Conservation (phyloP, 1,284 basidiomycete species). For the Ganoderma lucidum region DNA sequence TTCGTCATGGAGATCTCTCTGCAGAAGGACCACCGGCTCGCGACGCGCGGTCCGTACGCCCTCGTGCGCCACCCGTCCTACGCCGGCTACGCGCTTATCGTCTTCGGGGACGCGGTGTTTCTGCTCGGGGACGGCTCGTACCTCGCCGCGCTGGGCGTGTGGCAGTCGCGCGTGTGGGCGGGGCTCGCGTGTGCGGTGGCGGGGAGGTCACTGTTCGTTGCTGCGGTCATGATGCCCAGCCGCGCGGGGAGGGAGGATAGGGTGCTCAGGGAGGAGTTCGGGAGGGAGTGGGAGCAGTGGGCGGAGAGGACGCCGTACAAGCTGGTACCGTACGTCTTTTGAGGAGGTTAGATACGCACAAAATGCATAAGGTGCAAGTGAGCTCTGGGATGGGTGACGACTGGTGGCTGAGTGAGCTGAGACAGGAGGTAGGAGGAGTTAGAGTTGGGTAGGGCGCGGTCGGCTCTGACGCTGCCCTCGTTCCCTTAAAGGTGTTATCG, state of each 20-base stretch:
- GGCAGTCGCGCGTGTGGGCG: not conserved
- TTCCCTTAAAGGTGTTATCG: not conserved
- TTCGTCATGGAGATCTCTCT: slow-evolving; percentile 29
- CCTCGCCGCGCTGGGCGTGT: slow-evolving; percentile 8
- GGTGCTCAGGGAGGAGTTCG: slow-evolving; percentile 24
- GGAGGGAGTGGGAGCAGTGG: slow-evolving; percentile 28
- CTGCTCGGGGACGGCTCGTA: slow-evolving; percentile 12
- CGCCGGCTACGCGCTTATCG: not conserved
- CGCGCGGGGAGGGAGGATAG: slow-evolving; percentile 20
- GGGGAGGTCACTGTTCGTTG: slow-evolving; percentile 4
- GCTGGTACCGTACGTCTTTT: slow-evolving; percentile 22
- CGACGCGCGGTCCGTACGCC: slow-evolving; percentile 31
- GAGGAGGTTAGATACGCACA: not conserved
- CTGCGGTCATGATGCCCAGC: slow-evolving; percentile 1
- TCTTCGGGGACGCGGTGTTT: slow-evolving; percentile 15
- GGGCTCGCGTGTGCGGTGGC: not conserved
- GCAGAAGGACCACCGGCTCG: slow-evolving; percentile 22
- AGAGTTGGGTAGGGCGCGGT: not conserved
- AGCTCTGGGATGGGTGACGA: not conserved
- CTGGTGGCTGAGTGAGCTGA: not conserved
- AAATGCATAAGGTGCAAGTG: not conserved
- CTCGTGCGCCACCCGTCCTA: slow-evolving; percentile 22
- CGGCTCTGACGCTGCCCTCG: not conserved
- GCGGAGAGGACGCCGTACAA: slow-evolving; percentile 25
- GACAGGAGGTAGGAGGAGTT: not conserved